phyloP scores from a whole-genome alignment of 352 stramenopile genomes.

The Thalassiosira livingstoniorum region DNA sequence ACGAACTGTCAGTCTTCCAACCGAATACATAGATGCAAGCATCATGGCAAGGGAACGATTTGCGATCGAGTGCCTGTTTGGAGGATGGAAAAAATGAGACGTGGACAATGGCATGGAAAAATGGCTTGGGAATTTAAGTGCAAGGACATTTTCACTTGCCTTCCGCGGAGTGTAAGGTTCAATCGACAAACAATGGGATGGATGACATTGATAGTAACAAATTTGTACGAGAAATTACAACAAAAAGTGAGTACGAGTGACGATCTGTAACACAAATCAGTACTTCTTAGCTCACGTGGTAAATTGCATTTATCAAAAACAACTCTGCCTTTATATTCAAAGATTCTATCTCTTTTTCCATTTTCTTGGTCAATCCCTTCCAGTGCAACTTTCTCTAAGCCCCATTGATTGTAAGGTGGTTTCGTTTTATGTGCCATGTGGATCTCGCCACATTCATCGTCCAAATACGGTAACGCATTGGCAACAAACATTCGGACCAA shows the following conservation, averaged over 20 bases:
- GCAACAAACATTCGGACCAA: constrained; percentile 91
- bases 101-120: too few relatives aligned
- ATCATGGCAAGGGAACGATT: constrained; percentile 96
- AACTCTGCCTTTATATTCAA: constrained; percentile 85
- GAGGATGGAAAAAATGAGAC: too few relatives aligned
- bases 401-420: constrained; percentile 87
- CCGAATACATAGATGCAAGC: constrained; percentile 94
- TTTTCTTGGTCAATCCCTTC: constrained; percentile 25
- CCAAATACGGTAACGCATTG: constrained; percentile 74
- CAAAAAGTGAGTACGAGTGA: too few relatives aligned
- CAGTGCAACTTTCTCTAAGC: constrained; percentile 76
- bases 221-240: too few relatives aligned
- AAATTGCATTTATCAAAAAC: constrained; percentile 94
- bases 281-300: too few relatives aligned
- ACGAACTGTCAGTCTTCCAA: constrained; percentile 23
- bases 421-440: constrained; percentile 97
- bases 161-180: constrained; percentile 97
- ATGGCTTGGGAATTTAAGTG: too few relatives aligned
- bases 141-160: too few relatives aligned
- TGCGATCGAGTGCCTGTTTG: constrained; percentile 93
- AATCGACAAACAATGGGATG: too few relatives aligned
- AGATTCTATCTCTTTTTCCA: constrained; percentile 18
- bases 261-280: too few relatives aligned
- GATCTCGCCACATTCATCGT: constrained; percentile 86
- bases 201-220: too few relatives aligned